Conservation (phyloP, 345 rosid species). For the Arabidopsis thaliana region TAIR10.1 NC_003071.7:7671001-7671500, state of each 20-base stretch:
- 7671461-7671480: constrained; percentile 74
- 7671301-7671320: constrained; percentile 70
- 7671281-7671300: constrained; percentile 56
- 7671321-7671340: constrained; percentile 72
- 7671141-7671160: constrained; percentile 20
- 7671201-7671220: constrained; percentile 63
- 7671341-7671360: constrained; percentile 71
- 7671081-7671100: constrained; percentile 16
- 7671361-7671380: constrained; percentile 71
- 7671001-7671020: not conserved
- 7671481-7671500: constrained; percentile 79
- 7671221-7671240: constrained; percentile 76
- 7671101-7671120: not conserved
- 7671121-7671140: constrained; percentile 4
- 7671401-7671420: not conserved
- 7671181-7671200: constrained; percentile 64
- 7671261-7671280: constrained; percentile 60
- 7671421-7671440: not conserved
- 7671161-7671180: constrained; percentile 57
- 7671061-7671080: constrained; percentile 24
- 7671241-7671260: constrained; percentile 74
- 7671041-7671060: constrained; percentile 37
- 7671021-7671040: not conserved
- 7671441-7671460: constrained; percentile 14
- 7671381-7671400: constrained; percentile 38